phyloP scores from a whole-genome alignment of 148 eudicot species.

The Euryodendron excelsum region DNA sequence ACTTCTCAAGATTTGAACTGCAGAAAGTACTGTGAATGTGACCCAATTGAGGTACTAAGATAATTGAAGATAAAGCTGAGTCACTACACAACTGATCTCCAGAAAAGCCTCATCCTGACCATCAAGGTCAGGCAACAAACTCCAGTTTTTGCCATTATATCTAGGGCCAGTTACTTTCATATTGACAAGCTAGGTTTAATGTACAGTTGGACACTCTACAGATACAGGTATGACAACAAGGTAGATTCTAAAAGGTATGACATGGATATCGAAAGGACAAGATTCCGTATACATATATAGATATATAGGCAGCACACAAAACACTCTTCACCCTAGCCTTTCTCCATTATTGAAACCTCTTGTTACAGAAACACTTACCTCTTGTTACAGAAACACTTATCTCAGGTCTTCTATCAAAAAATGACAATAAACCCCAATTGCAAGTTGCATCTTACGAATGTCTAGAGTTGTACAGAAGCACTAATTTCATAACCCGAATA shows the following conservation, averaged over 20 bases:
- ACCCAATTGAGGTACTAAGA: not conserved
- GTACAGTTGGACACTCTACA: not conserved
- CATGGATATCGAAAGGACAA: not conserved
- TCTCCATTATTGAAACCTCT: too few species aligned
- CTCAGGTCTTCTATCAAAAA: not conserved
- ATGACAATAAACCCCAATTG: not conserved
- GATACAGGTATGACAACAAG: not conserved
- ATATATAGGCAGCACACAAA: not conserved
- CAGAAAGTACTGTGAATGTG: not conserved
- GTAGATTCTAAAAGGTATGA: not conserved
- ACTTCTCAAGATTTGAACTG: not conserved
- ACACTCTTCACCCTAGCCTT: not conserved
- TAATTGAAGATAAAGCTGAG: not conserved
- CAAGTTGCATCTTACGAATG: not conserved
- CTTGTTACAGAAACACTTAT: not conserved
- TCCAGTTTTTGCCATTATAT: not conserved
- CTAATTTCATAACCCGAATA: not conserved
- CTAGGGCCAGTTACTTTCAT: not conserved
- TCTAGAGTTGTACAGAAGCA: not conserved
- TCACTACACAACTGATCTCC: not conserved
- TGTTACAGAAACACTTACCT: not conserved
- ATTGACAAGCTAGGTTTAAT: not conserved
- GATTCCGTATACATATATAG: too few species aligned
- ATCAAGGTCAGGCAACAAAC: not conserved
- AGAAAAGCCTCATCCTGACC: conserved; percentile 1